Conservation (phyloP, 2,329 filamentous ascomycete genomes). For the Pseudocercospora vitis region DNA sequence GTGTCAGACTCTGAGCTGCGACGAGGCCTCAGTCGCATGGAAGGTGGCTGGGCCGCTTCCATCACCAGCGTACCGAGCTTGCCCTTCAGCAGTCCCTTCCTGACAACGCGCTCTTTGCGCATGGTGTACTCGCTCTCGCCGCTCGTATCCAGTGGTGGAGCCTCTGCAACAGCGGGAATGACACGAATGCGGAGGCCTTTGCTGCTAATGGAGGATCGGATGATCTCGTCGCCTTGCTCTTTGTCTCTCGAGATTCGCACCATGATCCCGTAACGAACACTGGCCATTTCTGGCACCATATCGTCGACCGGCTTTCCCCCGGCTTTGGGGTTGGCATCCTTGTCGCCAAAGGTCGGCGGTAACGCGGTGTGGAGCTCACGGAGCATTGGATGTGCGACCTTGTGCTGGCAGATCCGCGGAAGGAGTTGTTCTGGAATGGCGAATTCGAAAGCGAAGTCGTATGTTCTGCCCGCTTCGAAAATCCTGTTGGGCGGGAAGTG, state of each 20-base stretch:
- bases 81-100: conserved; percentile 60
- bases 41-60: conserved; percentile 58
- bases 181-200: conserved; percentile 59
- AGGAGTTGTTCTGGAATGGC: conserved; percentile 62
- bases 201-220: conserved; percentile 49
- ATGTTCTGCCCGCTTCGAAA: conserved; percentile 55
- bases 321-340: conserved; percentile 32
- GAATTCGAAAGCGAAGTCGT: conserved; percentile 64
- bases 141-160: conserved; percentile 58
- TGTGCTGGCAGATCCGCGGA: conserved; percentile 59
- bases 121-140: conserved; percentile 53
- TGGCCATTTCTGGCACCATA: conserved; percentile 62
- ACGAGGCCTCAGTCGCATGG: conserved; percentile 52
- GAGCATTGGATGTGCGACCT: conserved; percentile 52
- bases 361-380: conserved; percentile 58
- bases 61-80: conserved; percentile 60
- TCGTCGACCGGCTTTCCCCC: conserved; percentile 58
- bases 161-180: conserved; percentile 59
- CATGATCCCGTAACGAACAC: conserved; percentile 57
- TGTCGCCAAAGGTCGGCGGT: conserved; percentile 55
- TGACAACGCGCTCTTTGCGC: conserved; percentile 60
- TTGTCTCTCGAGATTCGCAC: conserved; percentile 41
- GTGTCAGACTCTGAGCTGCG: conserved; percentile 43
- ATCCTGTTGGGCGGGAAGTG: conserved; percentile 57
- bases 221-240: conserved; percentile 45